Evolutionary conservation across 2,329 filamentous ascomycete genomes (phyloP).

Genomic region (Colletotrichum scovillei): DNA sequence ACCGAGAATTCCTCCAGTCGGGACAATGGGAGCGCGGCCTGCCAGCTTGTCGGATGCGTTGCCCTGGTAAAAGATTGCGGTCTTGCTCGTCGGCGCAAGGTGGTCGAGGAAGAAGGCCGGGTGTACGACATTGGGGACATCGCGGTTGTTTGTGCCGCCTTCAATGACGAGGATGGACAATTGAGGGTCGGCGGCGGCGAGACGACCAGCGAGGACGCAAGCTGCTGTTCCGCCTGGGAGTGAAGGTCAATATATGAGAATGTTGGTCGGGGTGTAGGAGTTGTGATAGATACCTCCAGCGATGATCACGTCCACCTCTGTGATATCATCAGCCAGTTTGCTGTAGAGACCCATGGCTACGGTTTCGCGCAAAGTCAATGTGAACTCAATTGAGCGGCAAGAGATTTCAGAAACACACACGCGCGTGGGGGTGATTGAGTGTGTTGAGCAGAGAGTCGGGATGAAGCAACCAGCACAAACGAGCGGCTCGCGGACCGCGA

Average conservation of each 20-base stretch:
- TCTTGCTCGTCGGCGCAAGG: slow-evolving; percentile 80
- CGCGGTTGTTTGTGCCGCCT: slow-evolving; percentile 63
- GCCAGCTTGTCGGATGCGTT: slow-evolving; percentile 57
- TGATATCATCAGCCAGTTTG: slow-evolving; percentile 44
- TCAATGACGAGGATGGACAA: slow-evolving; percentile 65
- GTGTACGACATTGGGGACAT: slow-evolving; percentile 58
- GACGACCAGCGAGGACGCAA: slow-evolving; percentile 59
- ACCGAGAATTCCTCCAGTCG: slow-evolving; percentile 59
- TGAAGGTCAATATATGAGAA: neutral
- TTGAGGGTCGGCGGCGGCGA: slow-evolving; percentile 59
- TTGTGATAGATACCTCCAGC: slow-evolving; percentile 51
- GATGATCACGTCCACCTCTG: slow-evolving; percentile 63
- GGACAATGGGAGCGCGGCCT: slow-evolving; percentile 53
- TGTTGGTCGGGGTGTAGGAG: neutral
- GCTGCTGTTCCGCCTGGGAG: slow-evolving; percentile 57
- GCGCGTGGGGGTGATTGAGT: neutral
- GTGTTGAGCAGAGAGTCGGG: neutral
- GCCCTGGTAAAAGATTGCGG: slow-evolving; percentile 61
- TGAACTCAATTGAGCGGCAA: no score
- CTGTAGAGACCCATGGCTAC: slow-evolving; percentile 40
- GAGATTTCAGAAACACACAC: neutral
- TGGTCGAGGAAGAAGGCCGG: slow-evolving; percentile 64
- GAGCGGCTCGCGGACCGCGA: neutral
- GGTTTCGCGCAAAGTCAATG: neutral
- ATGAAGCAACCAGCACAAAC: neutral